Evolutionary conservation across 331 rosid genomes (phyloP).

Genomic region (Erythrophleum ivorense): DNA sequence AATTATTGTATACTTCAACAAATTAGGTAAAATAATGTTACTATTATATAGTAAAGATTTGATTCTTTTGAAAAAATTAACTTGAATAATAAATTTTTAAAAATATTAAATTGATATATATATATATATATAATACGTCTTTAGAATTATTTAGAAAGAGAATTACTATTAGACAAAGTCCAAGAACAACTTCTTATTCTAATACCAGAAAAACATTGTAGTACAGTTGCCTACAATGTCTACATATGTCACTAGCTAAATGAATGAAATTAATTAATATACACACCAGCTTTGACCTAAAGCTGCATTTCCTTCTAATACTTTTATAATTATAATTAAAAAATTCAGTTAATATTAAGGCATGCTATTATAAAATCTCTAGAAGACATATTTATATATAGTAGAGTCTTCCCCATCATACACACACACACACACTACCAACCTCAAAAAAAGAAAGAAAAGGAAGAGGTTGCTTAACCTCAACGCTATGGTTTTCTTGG

Average conservation of each 20-base stretch:
- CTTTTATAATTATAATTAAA: slow-evolving; percentile 12
- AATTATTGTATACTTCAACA: neutral
- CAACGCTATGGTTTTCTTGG: slow-evolving; percentile 37
- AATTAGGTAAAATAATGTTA: neutral
- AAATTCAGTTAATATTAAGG: neutral
- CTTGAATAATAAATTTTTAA: no score
- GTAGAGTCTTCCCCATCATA: slow-evolving; percentile 34
- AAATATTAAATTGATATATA: no score
- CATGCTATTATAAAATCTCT: neutral
- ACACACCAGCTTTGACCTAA: neutral
- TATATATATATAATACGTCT: no score
- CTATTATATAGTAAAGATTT: neutral
- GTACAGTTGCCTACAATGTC: neutral
- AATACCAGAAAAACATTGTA: neutral
- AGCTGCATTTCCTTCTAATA: slow-evolving; percentile 21
- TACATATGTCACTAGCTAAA: neutral
- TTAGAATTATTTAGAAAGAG: no score
- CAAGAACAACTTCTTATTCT: neutral
- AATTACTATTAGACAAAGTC: neutral
- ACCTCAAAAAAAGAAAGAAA: neutral
- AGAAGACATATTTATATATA: neutral
- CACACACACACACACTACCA: neutral
- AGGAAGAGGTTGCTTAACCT: slow-evolving; percentile 36
- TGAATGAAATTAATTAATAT: neutral
- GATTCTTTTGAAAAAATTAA: no score